Evolutionary conservation across 108 stramenopile genomes (phyloP), one percentile per base, ranked within the genome.

Genomic region (Aurantiochytrium sp.): DNA sequence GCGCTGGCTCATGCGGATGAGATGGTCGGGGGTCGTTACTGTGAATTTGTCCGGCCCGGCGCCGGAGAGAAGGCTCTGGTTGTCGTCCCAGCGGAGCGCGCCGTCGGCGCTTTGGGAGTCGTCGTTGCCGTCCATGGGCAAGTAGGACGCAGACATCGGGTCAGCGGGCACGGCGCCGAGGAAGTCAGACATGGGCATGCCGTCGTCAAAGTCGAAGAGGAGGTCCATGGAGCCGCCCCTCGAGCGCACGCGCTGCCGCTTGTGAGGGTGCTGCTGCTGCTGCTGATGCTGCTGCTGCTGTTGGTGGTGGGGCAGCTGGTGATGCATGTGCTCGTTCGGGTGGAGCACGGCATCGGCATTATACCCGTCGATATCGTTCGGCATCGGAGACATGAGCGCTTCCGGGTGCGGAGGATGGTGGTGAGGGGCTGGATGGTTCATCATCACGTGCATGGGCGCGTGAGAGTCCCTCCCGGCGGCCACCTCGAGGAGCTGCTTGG

Each of bases 121-220:
- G 59, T 65, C 59, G 2, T 65, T 65, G 6, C 17, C 50, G 50
- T 65, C 24, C 15, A 54, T 12, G 12, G 53, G 31, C 68, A 81
- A 81, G 30, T 12, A 42, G 12, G 39, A 39, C 10, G 73, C 73
- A 19, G 73, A 48, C 6, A 81, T 41, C 6, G 73, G 73, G 45
- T 81, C 73, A 12, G 73, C 73, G 12, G 73, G 73, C 36, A 81
- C 73, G 27, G 73, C 73, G 39, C 73, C 73, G 2, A 81, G 45
- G 32, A 81, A 81, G 42, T 81, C 59, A 34, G 59, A 30, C 34
- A 65, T 19, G 27, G 59, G 32, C 19, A 19, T 12, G 27, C 59
- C 59, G 34, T 65, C 73, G 73, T 81, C 73, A 48, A 81, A 81
- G 73, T 81, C 73, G 12, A 81, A 30, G 34, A 65, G 59, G 59